phyloP scores from a whole-genome alignment of 768 basidiomycete species.

The Daedaleopsis nitida region DNA sequence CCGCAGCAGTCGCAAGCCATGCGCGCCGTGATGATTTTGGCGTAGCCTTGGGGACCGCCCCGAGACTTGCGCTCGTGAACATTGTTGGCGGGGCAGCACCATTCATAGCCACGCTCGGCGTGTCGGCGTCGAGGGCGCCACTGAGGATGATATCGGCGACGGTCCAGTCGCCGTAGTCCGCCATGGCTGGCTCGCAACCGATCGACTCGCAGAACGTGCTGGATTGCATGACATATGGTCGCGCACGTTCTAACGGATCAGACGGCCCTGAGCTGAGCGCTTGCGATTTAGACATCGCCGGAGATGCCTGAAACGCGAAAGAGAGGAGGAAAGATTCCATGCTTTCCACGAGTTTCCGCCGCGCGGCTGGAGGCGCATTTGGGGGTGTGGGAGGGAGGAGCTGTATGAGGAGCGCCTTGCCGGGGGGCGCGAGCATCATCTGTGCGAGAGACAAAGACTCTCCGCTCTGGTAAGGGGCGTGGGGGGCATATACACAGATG shows the following conservation, averaged over 20 bases:
- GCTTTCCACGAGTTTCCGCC: constrained; percentile 35
- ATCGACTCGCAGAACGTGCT: constrained; percentile 28
- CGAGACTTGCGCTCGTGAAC: constrained; percentile 8
- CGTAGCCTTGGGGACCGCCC: neutral
- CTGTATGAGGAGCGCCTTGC: constrained; percentile 33
- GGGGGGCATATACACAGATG: constrained; percentile 15
- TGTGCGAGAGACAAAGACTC: constrained; percentile 10
- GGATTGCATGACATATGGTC: constrained; percentile 33
- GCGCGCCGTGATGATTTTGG: constrained; percentile 24
- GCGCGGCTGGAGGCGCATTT: constrained; percentile 18
- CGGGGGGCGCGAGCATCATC: neutral
- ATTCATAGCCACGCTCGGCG: neutral
- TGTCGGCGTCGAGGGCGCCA: constrained; percentile 35
- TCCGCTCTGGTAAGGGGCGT: constrained; percentile 14
- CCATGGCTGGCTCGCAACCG: constrained; percentile 15
- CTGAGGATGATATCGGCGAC: constrained; percentile 37
- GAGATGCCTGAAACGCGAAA: constrained; percentile 30
- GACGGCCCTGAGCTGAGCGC: neutral
- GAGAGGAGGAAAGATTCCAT: constrained; percentile 41
- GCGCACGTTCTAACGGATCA: constrained; percentile 22
- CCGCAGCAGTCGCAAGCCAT: constrained; percentile 34
- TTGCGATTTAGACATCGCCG: neutral
- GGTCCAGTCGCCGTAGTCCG: constrained; percentile 31
- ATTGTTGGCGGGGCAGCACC: neutral
- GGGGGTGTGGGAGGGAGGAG: constrained; percentile 29